Conservation (phyloP, 306 rosid genomes). For the barrel medic (Medicago truncatula) region MtrunA17r5.0-ANR NC_053049.1:17869001-17869500, state of each 20-base stretch:
- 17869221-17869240: constrained; percentile 65
- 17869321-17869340: constrained; percentile 61
- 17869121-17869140: constrained; percentile 87
- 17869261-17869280: constrained; percentile 71
- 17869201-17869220: constrained; percentile 79
- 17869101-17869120: constrained; percentile 97
- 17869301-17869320: constrained; percentile 70
- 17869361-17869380: constrained; percentile 65
- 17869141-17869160: constrained; percentile 87
- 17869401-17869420: constrained; percentile 47
- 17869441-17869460: constrained; percentile 51
- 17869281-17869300: constrained; percentile 53
- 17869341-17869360: constrained; percentile 67
- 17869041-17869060: constrained; percentile 42
- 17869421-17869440: constrained; percentile 38
- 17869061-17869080: constrained; percentile 54
- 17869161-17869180: constrained; percentile 89
- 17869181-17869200: constrained; percentile 91
- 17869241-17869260: constrained; percentile 69
- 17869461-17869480: constrained; percentile 66
- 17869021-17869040: constrained; percentile 65
- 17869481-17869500: constrained; percentile 66
- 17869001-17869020: constrained; percentile 90
- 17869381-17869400: constrained; percentile 74
- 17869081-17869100: constrained; percentile 69